Percentiles rank a stretch among this genome's conserved stretches.
Conservation (phyloP, 2,329 filamentous ascomycete species). For the Fusarium subglutinans region DNA sequence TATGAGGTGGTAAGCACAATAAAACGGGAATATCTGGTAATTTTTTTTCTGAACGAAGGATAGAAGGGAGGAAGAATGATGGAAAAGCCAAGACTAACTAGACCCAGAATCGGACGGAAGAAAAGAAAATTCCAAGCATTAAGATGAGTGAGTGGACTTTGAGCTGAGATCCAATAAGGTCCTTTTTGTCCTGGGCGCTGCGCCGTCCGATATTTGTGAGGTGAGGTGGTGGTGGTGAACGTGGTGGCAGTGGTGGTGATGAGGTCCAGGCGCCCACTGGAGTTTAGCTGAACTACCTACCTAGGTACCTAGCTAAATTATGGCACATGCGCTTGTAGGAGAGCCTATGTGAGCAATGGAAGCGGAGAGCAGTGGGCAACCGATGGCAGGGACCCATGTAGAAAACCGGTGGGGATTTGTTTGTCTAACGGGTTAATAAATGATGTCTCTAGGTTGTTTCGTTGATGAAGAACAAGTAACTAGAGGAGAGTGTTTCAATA, state of each 20-base stretch:
- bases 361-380: neutral
- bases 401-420: conserved; percentile 8
- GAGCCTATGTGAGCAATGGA: neutral
- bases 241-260: conserved; percentile 16
- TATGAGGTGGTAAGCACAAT: conserved; percentile 16
- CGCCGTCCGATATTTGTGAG: conserved; percentile 25
- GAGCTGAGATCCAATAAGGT: conserved; percentile 12
- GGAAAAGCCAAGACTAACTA: conserved; percentile 24
- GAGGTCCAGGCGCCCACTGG: conserved; percentile 23
- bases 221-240: conserved; percentile 16
- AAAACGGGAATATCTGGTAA: neutral
- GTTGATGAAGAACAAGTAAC: neutral
- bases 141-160: conserved; percentile 31
- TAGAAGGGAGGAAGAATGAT: conserved; percentile 13
- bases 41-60: conserved; percentile 1
- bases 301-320: neutral
- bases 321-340: conserved; percentile 6
- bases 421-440: neutral
- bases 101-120: conserved; percentile 14
- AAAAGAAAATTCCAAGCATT: conserved; percentile 26
- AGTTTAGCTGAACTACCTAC: conserved; percentile 12
- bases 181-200: conserved; percentile 28
- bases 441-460: neutral
- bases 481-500: neutral
- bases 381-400: conserved; percentile 1